Conservation (phyloP, 768 basidiomycete genomes). For the Pisolithus orientalis region DNA sequence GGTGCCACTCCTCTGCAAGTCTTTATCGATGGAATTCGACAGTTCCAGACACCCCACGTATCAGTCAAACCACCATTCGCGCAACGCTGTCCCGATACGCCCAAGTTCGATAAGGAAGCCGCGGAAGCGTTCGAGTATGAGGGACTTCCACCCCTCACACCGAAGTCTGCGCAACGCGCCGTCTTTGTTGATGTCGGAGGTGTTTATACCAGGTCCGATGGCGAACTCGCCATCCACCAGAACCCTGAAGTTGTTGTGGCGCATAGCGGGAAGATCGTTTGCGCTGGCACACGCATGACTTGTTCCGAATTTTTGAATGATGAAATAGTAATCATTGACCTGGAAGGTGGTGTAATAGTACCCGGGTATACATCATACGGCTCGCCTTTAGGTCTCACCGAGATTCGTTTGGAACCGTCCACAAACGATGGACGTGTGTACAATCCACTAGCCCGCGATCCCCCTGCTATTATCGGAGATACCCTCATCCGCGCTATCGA, state of each 20-base stretch:
- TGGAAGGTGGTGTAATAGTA: slow-evolving; percentile 64
- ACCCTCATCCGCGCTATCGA: slow-evolving; percentile 62
- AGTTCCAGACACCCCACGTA: slow-evolving; percentile 47
- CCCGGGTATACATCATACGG: slow-evolving; percentile 73
- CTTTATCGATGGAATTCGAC: slow-evolving; percentile 82
- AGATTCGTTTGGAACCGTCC: slow-evolving; percentile 60
- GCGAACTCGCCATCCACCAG: slow-evolving; percentile 20
- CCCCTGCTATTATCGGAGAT: slow-evolving; percentile 46
- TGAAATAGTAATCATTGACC: slow-evolving; percentile 42
- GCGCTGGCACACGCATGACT: slow-evolving; percentile 34
- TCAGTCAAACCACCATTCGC: slow-evolving; percentile 32
- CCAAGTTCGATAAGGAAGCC: slow-evolving; percentile 68
- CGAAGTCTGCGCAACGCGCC: slow-evolving; percentile 32
- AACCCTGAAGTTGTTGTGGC: slow-evolving; percentile 29
- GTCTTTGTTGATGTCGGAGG: slow-evolving; percentile 62
- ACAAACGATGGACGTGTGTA: slow-evolving; percentile 63
- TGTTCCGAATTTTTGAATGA: slow-evolving; percentile 16
- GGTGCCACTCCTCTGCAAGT: slow-evolving; percentile 71
- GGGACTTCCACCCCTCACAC: slow-evolving; percentile 67
- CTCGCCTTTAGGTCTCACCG: slow-evolving; percentile 60
- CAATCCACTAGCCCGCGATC: slow-evolving; percentile 44
- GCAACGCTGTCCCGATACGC: slow-evolving; percentile 48
- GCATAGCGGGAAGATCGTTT: slow-evolving; percentile 47
- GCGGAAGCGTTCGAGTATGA: slow-evolving; percentile 54
- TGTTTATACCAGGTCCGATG: slow-evolving; percentile 32